Evolutionary conservation across 352 stramenopile species (phyloP), one percentile per base, ranked within the genome.

Genomic region (Elongisporangium senticosum): DNA sequence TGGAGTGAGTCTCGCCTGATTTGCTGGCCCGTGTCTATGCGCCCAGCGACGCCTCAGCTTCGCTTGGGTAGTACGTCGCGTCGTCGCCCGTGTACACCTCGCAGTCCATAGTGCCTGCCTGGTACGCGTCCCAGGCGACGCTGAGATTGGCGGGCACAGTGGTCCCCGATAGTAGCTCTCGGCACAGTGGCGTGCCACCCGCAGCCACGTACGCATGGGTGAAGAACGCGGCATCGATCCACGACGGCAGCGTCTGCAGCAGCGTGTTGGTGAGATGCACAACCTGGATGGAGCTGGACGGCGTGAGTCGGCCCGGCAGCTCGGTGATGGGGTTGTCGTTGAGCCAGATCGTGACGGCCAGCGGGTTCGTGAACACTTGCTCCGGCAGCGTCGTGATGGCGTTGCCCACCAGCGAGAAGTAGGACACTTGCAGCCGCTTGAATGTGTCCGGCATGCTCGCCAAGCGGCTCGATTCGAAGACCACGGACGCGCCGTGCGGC

Each of bases 391-490:
- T 47, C 13, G 53, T 47, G 55, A 65, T 61, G 21, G 39, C 13
- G 39, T 71, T 75, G 0, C 61, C 56, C 14, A 60, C 64, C 19
- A 79, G 39, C 0, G 71, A 59, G 13, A 78, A 10, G 20, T 69
- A 78, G 0, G 15, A 47, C 0, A 61, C 51, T n/a, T 65, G 15
- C 13, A 79, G 15, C 10, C 52, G 49, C 4, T 53, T n/a, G n/a
- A 74, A 21, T 13, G 61, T 56, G 0, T 28, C 43, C 17, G 68
- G 58, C 8, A 75, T 50, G 6, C 7, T 48, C 0, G 49, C 49
- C 5, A 79, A 37, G 8, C 57, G 7, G 19, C 68, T 64, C 43
- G 64, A 63, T 15, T 79, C 71, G 0, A 75, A 14, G 11, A 66
- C 19, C 10, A 74, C 15, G 7, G 53, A 23, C 13, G 54, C 22